phyloP scores from a whole-genome alignment of 2,329 filamentous ascomycete species.

The Cladosporium sp. region DNA sequence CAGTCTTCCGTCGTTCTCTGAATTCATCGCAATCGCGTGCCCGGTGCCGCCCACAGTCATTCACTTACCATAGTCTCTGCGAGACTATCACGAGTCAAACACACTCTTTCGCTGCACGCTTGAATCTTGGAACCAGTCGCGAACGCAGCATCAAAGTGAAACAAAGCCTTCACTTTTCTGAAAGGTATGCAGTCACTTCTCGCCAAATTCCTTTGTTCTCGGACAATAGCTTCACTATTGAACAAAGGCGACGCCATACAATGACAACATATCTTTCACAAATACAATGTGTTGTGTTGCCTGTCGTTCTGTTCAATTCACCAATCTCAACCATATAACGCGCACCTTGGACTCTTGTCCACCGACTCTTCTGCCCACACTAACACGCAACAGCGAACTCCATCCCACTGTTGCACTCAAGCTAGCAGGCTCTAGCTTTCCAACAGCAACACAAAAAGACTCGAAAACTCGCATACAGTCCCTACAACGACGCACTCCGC shows the following conservation, averaged over 20 bases:
- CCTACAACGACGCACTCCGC: conserved; percentile 1
- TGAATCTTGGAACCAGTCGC: conserved; percentile 4
- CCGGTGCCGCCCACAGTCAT: conserved; percentile 15
- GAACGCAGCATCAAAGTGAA: background rate
- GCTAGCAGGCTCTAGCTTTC: conserved; percentile 12
- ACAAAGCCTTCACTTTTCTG: background rate
- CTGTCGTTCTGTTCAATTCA: background rate
- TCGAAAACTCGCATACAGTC: conserved; percentile 13
- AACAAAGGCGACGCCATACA: background rate
- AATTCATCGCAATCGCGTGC: conserved; percentile 10
- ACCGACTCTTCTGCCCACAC: background rate
- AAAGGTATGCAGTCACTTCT: background rate
- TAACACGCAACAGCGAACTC: background rate
- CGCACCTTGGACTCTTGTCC: background rate
- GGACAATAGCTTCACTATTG: background rate
- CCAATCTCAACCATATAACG: background rate
- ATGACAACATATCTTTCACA: background rate
- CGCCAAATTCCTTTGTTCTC: background rate
- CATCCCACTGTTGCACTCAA: background rate
- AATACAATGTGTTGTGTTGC: background rate
- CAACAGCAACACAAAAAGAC: conserved; percentile 3
- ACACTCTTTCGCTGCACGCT: conserved; percentile 8
- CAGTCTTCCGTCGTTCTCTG: conserved; percentile 8
- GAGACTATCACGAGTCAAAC: conserved; percentile 10
- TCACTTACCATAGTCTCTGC: conserved; percentile 13